Evolutionary conservation across 2,329 filamentous ascomycete genomes (phyloP).

Genomic region (Diplodia seriata): DNA sequence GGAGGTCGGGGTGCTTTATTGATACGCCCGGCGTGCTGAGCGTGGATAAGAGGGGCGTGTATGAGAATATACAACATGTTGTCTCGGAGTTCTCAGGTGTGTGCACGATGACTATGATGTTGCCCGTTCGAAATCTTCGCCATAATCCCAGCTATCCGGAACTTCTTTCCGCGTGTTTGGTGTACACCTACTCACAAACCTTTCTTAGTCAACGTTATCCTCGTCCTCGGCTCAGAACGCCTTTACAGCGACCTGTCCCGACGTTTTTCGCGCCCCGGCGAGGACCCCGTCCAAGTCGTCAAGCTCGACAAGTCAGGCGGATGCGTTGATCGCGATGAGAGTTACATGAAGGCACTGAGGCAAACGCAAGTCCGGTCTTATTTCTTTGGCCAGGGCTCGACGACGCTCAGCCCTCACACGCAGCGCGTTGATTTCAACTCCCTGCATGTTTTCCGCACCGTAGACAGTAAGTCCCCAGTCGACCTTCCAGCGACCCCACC

Average conservation of each 20-base stretch:
- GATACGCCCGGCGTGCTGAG: conserved; percentile 78
- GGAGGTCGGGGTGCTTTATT: conserved; percentile 79
- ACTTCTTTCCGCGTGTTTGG: background rate
- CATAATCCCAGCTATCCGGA: background rate
- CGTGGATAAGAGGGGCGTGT: conserved; percentile 66
- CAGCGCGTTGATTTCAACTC: conserved; percentile 81
- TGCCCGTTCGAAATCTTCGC: background rate
- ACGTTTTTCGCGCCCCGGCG: conserved; percentile 63
- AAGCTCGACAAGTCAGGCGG: conserved; percentile 85
- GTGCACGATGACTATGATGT: conserved; percentile 37
- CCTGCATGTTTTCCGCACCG: conserved; percentile 74
- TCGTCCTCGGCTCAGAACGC: conserved; percentile 80
- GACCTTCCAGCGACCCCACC: background rate
- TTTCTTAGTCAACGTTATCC: conserved; percentile 72
- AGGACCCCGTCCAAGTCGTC: conserved; percentile 76
- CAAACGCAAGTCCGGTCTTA: conserved; percentile 87
- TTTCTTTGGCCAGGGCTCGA: conserved; percentile 83
- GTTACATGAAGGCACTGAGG: conserved; percentile 74
- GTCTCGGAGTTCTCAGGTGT: conserved; percentile 70
- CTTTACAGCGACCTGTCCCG: conserved; percentile 76
- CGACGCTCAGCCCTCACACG: conserved; percentile 84
- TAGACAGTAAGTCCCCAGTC: conserved; percentile 59
- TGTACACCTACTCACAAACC: conserved; percentile 5
- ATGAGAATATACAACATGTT: conserved; percentile 83
- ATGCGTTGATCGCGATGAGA: conserved; percentile 75